These are phyloP conservation scores for Lachancea sp. DNA, from an alignment of 805 yeast genomes.

Conservation along the genomic window DNA sequence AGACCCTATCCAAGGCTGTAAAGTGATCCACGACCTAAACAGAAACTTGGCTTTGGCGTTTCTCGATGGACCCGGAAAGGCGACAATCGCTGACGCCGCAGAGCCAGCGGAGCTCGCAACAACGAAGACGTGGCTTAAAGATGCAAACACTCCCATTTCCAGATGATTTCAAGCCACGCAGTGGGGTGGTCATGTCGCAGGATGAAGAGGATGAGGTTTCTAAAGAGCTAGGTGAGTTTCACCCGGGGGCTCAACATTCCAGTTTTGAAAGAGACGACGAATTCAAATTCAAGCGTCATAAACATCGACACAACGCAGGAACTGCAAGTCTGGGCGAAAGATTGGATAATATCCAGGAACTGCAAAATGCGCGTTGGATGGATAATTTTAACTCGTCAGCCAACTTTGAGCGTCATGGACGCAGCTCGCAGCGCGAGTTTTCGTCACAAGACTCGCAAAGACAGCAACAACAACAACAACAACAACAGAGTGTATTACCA, in stretches of 20 bases:
- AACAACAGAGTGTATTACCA: background rate
- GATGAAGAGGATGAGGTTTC: background rate
- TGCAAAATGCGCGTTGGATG: conserved; percentile 24
- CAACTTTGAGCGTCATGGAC: conserved; percentile 6
- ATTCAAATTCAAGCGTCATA: conserved; percentile 30
- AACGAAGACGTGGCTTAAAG: conserved; percentile 11
- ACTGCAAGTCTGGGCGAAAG: conserved; percentile 28
- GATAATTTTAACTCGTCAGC: conserved; percentile 31
- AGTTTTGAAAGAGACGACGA: conserved; percentile 28
- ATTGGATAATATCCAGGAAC: conserved; percentile 26
- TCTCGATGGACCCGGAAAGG: conserved; percentile 9
- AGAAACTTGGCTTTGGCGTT: background rate
- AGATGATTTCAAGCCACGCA: conserved; percentile 4
- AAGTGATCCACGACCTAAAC: background rate
- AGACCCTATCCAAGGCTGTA: too few species aligned
- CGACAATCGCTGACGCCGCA: conserved; percentile 9
- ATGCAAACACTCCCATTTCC: conserved; percentile 14
- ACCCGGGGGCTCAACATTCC: conserved; percentile 2
- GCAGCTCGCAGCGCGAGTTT: conserved; percentile 1
- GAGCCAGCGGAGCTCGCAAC: conserved; percentile 5
- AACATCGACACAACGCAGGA: conserved; percentile 19
- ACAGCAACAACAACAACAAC: background rate
- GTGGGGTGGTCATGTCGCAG: background rate
- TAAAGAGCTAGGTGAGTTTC: conserved; percentile 2
- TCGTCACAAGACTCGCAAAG: conserved; percentile 2